Conservation (phyloP, 371 early-diverging fungal genomes). For the Mortierella sp. region DNA sequence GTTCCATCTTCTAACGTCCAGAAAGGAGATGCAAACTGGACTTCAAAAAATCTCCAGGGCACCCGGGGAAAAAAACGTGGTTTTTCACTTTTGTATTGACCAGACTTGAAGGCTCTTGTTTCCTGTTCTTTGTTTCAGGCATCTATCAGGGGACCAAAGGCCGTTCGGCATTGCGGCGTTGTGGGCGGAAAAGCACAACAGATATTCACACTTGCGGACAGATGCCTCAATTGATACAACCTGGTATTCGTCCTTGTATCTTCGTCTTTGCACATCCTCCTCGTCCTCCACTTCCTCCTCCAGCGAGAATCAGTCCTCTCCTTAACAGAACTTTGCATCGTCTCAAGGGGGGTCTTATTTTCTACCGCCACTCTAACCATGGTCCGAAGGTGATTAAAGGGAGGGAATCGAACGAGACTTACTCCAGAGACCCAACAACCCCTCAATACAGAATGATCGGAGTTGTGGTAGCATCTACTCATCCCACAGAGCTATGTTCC, state of each 20-base stretch:
- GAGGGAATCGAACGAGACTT: too few relatives aligned
- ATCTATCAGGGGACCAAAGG: background rate
- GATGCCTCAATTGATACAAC: too few relatives aligned
- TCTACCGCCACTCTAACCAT: too few relatives aligned
- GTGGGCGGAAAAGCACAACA: background rate
- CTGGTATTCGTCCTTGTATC: too few relatives aligned
- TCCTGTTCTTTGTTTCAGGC: background rate
- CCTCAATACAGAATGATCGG: background rate
- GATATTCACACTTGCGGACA: background rate
- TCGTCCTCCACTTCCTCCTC: too few relatives aligned
- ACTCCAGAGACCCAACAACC: background rate
- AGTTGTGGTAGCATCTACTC: background rate
- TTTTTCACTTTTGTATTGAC: background rate
- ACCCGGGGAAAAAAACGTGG: background rate
- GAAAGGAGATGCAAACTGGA: background rate
- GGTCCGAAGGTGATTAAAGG: too few relatives aligned
- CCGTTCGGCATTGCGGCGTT: background rate
- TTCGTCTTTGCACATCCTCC: too few relatives aligned
- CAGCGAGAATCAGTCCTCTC: too few relatives aligned
- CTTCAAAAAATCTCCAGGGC: background rate
- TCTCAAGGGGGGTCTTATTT: too few relatives aligned
- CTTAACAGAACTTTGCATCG: too few relatives aligned
- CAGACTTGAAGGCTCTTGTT: background rate
- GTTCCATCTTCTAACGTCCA: background rate
- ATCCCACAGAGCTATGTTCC: background rate